Base-by-base conservation (phyloP, 805 yeast species). In the Nakazawaea pomicola region DNA sequence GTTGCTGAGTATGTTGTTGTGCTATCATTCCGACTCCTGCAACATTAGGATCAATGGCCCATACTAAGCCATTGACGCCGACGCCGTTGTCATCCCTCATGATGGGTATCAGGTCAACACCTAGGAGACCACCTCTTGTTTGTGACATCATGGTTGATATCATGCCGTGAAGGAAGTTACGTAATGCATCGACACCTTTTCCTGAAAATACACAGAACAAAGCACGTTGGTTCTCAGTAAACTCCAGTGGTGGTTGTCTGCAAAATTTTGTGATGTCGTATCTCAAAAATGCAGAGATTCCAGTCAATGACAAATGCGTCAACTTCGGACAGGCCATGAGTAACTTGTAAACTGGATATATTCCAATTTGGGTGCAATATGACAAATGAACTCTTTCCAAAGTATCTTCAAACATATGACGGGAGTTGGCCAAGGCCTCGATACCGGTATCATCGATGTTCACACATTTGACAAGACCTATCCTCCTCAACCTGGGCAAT, bases 161-260 rank as follows among this genome's bases (percentile, higher is more conserved):
- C 39, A 64, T 33, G 31, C 59, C 58, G 53, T 72, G 79, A 35
- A 91, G 69, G 56, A 83, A 81, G 30, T 76, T 78, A 47, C 96
- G 74, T 47, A 91, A 68, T 45, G 78, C 76, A 36, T 69, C 74
- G 14, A 93, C 96, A 7, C 97, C 97, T 45, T 76, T 77, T 1
- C 98, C 98, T 25, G 91, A 81, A 56, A 89, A 93, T 10, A 91
- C 99, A 64, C 98, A 91, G 55, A 93, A 91, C 36, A 85, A 72
- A 17, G 80, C 74, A 49, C 81, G 81, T 60, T 93, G 99, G 53
- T 83, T 83, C 42, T 81, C 86, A 40, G 82, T 89, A 58, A 93
- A 90, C 52, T 89, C 97, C 10, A 84, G 78, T 4, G 99, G 98
- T 2, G 98, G 93, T 7, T 82, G 85, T 21, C 98, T 80, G 59